These are phyloP conservation scores for Hysterangium stoloniferum DNA, from an alignment of 768 basidiomycete genomes.

Conservation along the genomic window DNA sequence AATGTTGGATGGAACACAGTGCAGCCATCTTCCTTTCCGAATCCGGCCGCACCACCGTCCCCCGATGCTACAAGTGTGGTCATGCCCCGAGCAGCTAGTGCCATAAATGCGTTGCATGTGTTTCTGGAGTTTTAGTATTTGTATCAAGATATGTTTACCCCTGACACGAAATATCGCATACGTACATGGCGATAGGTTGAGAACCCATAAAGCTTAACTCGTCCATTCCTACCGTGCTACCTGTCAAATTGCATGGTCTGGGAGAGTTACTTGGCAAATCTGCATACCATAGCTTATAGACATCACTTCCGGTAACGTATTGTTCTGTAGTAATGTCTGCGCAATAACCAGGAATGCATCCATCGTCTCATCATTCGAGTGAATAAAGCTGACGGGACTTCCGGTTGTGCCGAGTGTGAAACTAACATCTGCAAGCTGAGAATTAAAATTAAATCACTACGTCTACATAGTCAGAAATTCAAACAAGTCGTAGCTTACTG, in stretches of 20 bases:
- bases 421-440: background rate
- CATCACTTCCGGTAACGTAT: background rate
- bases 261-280: background rate
- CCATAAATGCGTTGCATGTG: constrained; percentile 28
- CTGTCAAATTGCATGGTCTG: background rate
- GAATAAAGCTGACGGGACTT: background rate
- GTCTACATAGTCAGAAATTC: background rate
- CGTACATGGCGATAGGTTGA: background rate
- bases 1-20: constrained; percentile 27
- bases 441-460: background rate
- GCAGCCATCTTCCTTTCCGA: constrained; percentile 19
- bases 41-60: constrained; percentile 30
- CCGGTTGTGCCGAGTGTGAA: background rate
- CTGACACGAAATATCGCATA: background rate
- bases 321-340: background rate
- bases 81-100: constrained; percentile 29
- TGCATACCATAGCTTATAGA: background rate
- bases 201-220: background rate
- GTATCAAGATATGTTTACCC: background rate
- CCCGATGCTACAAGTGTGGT: constrained; percentile 31
- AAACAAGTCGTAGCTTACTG: background rate
- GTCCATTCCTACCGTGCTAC: background rate
- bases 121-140: constrained; percentile 12
- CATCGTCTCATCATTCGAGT: background rate
- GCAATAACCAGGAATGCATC: background rate